Conservation (phyloP, 495 filamentous ascomycete species). For the Achaetomiella virescens region DNA sequence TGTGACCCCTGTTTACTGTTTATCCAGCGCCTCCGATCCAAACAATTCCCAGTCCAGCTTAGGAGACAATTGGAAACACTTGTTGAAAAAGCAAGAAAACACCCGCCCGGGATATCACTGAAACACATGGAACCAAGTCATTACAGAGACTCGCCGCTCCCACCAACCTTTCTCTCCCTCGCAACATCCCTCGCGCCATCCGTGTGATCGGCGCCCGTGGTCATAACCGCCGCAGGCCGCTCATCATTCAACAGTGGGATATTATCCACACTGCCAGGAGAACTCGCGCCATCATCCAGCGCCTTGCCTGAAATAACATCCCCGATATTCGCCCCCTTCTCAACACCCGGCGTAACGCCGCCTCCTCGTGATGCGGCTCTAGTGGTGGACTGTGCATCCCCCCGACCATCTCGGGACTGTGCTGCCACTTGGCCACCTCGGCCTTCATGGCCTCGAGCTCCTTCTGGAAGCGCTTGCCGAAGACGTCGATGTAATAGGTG, state of each 20-base stretch:
- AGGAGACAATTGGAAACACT: background rate
- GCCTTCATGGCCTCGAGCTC: conserved; percentile 85
- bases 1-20: background rate
- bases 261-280: conserved; percentile 41
- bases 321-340: conserved; percentile 19
- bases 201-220: conserved; percentile 40
- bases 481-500: conserved; percentile 96
- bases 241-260: conserved; percentile 52
- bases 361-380: conserved; percentile 27
- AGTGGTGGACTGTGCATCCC: conserved; percentile 35
- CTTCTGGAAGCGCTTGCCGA: conserved; percentile 92
- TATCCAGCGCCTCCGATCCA: background rate
- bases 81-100: background rate
- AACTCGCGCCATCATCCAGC: conserved; percentile 15
- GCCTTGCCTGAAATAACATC: conserved; percentile 12
- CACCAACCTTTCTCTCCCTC: conserved; percentile 34
- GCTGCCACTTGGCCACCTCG: conserved; percentile 88
- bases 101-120: background rate
- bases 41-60: background rate
- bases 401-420: conserved; percentile 35
- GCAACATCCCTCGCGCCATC: conserved; percentile 36
- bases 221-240: conserved; percentile 21
- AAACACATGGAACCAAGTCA: conserved; percentile 13
- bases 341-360: background rate
- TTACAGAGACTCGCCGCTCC: conserved; percentile 3